These are phyloP conservation scores for Balakata baccata DNA, from an alignment of 345 rosid genomes.

Conservation along the genomic window DNA sequence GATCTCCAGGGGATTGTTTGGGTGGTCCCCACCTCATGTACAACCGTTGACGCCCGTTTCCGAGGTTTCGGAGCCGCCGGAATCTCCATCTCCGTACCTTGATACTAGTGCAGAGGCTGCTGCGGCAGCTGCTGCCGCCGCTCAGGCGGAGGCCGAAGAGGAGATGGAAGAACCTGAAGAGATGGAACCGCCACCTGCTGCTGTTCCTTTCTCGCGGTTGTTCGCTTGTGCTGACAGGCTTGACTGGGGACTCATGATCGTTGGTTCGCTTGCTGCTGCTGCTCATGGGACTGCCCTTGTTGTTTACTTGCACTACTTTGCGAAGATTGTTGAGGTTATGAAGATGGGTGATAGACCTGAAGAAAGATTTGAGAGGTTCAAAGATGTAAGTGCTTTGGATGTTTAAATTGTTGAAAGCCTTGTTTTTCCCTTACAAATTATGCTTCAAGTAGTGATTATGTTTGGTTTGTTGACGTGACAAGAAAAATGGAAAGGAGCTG, in stretches of 20 bases:
- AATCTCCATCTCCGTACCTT: slow-evolving; percentile 91
- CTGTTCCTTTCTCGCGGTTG: slow-evolving; percentile 83
- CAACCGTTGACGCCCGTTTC: slow-evolving; percentile 97
- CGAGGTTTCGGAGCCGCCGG: slow-evolving; percentile 99
- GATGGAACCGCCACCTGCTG: slow-evolving; percentile 92
- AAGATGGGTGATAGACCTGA: slow-evolving; percentile 17
- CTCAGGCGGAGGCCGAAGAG: slow-evolving; percentile 62
- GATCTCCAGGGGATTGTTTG: slow-evolving; percentile 91
- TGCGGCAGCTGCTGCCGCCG: slow-evolving; percentile 33
- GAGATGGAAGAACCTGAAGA: slow-evolving; percentile 86
- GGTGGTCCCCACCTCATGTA: slow-evolving; percentile 98
- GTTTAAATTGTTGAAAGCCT: not conserved
- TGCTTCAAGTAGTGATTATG: not conserved
- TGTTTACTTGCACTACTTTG: slow-evolving; percentile 92
- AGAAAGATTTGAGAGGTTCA: slow-evolving; percentile 52
- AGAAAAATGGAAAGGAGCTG: not conserved
- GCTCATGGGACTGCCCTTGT: slow-evolving; percentile 95
- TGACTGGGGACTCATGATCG: slow-evolving; percentile 87
- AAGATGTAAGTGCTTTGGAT: slow-evolving; percentile 49
- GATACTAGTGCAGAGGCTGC: slow-evolving; percentile 70
- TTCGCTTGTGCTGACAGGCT: slow-evolving; percentile 85
- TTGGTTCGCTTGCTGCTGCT: slow-evolving; percentile 93
- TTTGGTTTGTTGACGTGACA: not conserved
- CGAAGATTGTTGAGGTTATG: slow-evolving; percentile 70
- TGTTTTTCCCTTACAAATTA: not conserved